phyloP scores from a whole-genome alignment of 805 yeast genomes.

The Ogataea nitratoaversa region DNA sequence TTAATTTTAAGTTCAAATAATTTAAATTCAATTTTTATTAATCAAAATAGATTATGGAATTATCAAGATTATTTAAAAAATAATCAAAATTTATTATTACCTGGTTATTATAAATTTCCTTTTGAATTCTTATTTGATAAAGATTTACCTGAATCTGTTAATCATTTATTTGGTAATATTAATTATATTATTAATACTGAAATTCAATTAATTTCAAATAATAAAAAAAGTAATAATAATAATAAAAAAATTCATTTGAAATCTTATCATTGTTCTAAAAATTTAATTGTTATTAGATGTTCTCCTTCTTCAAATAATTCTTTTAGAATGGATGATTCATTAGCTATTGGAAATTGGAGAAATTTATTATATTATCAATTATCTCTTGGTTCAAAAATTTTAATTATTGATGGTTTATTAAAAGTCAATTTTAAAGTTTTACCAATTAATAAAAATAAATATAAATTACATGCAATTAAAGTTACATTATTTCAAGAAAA shows the following conservation, averaged over 20 bases:
- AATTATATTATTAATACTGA: conserved; percentile 15
- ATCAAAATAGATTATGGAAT: conserved; percentile 6
- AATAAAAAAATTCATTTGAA: background rate
- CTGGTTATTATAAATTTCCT: conserved; percentile 23
- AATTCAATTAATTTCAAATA: too few relatives aligned
- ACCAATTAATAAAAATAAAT: conserved; percentile 20
- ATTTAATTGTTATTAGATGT: conserved; percentile 15
- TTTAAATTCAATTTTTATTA: conserved; percentile 1
- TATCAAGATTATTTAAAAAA: conserved; percentile 4
- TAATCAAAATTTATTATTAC: conserved; percentile 5
- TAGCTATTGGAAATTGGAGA: conserved; percentile 31
- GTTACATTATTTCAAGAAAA: conserved; percentile 23
- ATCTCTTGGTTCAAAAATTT: conserved; percentile 12
- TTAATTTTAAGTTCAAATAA: background rate
- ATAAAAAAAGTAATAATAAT: background rate
- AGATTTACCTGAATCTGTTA: conserved; percentile 21
- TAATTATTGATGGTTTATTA: conserved; percentile 17
- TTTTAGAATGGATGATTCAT: conserved; percentile 10
- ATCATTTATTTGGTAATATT: conserved; percentile 19
- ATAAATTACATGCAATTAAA: conserved; percentile 19
- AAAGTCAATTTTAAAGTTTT: conserved; percentile 16
- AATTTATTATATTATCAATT: conserved; percentile 24
- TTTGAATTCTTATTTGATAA: conserved; percentile 25
- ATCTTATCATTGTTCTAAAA: conserved; percentile 5
- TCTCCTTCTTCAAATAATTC: conserved; percentile 3